Percentiles rank a stretch among this genome's conserved stretches.
Conservation (phyloP, 2,329 filamentous ascomycete species). For the Penicillium sp. region DNA sequence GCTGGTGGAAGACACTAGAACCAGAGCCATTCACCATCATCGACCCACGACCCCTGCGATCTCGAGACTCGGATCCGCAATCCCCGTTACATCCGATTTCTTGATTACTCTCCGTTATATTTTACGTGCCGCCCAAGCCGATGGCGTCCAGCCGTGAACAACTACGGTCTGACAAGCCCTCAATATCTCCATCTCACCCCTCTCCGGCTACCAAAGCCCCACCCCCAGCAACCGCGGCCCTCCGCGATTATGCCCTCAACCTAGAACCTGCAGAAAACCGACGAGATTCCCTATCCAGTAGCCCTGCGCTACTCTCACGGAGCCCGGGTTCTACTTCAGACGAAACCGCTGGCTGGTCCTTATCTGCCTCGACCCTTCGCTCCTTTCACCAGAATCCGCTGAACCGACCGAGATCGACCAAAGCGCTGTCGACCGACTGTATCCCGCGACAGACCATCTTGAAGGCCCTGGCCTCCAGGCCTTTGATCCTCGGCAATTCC, state of each 20-base stretch:
- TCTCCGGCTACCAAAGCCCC: slow-evolving; percentile 18
- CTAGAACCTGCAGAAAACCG: slow-evolving; percentile 40
- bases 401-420: slow-evolving; percentile 45
- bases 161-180: slow-evolving; percentile 17
- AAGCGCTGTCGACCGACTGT: slow-evolving; percentile 62
- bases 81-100: slow-evolving; percentile 35
- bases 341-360: slow-evolving; percentile 26
- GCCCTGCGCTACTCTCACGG: slow-evolving; percentile 20
- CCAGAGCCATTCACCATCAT: background rate
- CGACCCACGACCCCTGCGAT: slow-evolving; percentile 10
- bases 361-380: slow-evolving; percentile 34
- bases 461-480: slow-evolving; percentile 72
- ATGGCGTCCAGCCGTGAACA: slow-evolving; percentile 25
- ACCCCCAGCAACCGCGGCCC: slow-evolving; percentile 37
- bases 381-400: slow-evolving; percentile 37
- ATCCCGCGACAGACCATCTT: slow-evolving; percentile 79
- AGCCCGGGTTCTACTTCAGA: slow-evolving; percentile 26
- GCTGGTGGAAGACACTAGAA: slow-evolving; percentile 10
- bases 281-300: slow-evolving; percentile 32
- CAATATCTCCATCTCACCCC: slow-evolving; percentile 22
- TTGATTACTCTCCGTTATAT: slow-evolving; percentile 17
- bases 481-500: slow-evolving; percentile 55
- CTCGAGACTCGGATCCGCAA: slow-evolving; percentile 16
- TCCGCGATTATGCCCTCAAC: slow-evolving; percentile 47
- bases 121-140: slow-evolving; percentile 21